Evolutionary conservation across 495 filamentous ascomycete species (phyloP), one percentile per base, ranked within the genome.

Genomic region (Penicillium cataractarum): DNA sequence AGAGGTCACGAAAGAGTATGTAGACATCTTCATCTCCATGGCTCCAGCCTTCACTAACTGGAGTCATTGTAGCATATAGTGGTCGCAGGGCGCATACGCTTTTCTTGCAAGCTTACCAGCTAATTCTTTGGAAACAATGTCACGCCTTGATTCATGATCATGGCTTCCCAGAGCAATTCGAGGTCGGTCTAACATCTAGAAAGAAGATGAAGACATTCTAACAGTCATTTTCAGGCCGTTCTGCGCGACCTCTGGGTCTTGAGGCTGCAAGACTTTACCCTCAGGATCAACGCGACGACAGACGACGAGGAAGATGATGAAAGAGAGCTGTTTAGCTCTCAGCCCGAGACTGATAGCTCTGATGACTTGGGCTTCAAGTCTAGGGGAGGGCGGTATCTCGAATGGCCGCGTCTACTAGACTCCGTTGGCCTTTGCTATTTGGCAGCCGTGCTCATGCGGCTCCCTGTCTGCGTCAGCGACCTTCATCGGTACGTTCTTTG

Each of bases 41-140:
- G 12, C 7, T 27, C 13, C 21, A 4, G 17, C 0, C 27, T 39
- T 65, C n/a, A 56, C 60, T 66, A 24, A 50, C 53, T 49, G 15
- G 7, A 12, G 50, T 5, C 19, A 12, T 24, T 17, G 40, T 50
- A 84, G 81, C 81, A 54, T 80, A 87, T 55, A 71, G 76, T 9
- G 92, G 92, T 55, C 79, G 80, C 51, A 77, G 85, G 44, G 93
- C 89, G 27, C 82, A 84, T 57, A 84, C 89, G 62, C 82, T 97
- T n/a, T 97, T 88, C 74, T 77, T 99, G 39, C 88, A 94, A 71
- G 88, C 84, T 66, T 86, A 92, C 56, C 95, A 98, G 74, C 76
- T 97, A n/a, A 85, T 99, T 31, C 76, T 94, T 1, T 85, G 87
- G 78, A 90, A 91, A 72, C 90, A 93, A 79, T 82, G 84, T 53